A percentile compares a stretch with the other conserved stretches of the same genome.
Conservation (phyloP, 495 filamentous ascomycete species). For the Hypoxylon fragiforme region DNA sequence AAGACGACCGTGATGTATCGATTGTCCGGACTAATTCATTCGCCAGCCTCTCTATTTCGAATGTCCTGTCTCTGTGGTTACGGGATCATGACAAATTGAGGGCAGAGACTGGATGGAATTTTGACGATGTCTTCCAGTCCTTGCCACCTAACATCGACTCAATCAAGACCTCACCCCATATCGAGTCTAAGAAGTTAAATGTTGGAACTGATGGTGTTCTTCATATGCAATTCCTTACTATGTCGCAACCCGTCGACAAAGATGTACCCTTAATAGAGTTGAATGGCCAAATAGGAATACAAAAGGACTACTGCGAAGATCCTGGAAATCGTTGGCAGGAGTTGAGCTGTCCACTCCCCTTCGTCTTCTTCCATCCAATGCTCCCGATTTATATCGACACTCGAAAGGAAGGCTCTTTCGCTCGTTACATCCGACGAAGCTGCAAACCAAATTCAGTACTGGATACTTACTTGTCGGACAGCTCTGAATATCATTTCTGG, state of each 20-base stretch:
- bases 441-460: slow-evolving; percentile 82
- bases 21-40: slow-evolving; percentile 67
- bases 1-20: slow-evolving; percentile 59
- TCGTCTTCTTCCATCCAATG: slow-evolving; percentile 80
- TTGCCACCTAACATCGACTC: slow-evolving; percentile 45
- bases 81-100: slow-evolving; percentile 59
- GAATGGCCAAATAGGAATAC: slow-evolving; percentile 80
- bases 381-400: slow-evolving; percentile 91
- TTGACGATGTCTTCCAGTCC: slow-evolving; percentile 55
- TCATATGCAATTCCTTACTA: slow-evolving; percentile 74
- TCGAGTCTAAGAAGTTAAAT: slow-evolving; percentile 51
- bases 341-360: slow-evolving; percentile 77
- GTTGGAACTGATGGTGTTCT: slow-evolving; percentile 46
- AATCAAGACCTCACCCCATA: slow-evolving; percentile 36
- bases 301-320: slow-evolving; percentile 75
- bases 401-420: slow-evolving; percentile 76
- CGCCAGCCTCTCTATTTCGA: slow-evolving; percentile 66
- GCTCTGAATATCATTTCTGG: slow-evolving; percentile 83
- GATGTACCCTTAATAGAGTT: slow-evolving; percentile 80
- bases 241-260: slow-evolving; percentile 58
- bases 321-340: slow-evolving; percentile 73
- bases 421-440: slow-evolving; percentile 84
- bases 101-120: slow-evolving; percentile 47
- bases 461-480: slow-evolving; percentile 77
- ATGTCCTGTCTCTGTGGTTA: slow-evolving; percentile 72